Conservation (phyloP, 768 basidiomycete species). For the Hemileccinum rubropunctum region DNA sequence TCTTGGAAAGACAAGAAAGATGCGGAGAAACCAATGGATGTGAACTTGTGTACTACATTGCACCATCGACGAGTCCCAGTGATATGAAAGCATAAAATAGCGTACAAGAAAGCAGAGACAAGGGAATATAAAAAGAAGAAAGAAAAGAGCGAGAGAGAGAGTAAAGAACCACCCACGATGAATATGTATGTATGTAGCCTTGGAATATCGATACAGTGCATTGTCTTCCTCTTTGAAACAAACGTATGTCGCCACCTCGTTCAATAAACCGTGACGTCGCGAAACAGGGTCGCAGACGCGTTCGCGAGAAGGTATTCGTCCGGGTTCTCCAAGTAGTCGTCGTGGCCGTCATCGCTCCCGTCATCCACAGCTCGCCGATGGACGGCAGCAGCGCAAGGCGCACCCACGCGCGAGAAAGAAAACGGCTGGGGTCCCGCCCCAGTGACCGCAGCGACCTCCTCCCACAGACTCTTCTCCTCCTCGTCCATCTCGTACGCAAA, state of each 20-base stretch:
- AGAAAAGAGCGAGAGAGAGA: neutral
- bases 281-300: constrained; percentile 18
- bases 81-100: constrained; percentile 25
- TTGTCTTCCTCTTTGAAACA: neutral
- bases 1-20: neutral
- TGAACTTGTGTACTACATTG: constrained; percentile 17
- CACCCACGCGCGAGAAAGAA: constrained; percentile 16
- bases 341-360: constrained; percentile 4
- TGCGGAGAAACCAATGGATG: neutral
- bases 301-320: constrained; percentile 18
- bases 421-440: constrained; percentile 13
- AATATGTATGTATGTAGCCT: too few relatives aligned
- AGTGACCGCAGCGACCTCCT: constrained; percentile 26
- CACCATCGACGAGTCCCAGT: constrained; percentile 1
- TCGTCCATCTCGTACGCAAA: constrained; percentile 24
- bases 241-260: neutral
- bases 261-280: constrained; percentile 24
- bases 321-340: constrained; percentile 10
- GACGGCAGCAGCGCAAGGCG: constrained; percentile 8
- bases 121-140: neutral
- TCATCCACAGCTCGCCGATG: neutral
- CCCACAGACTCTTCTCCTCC: constrained; percentile 29
- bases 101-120: constrained; percentile 3
- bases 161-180: neutral
- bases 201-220: constrained; percentile 9